Base-by-base conservation (phyloP, 2,329 filamentous ascomycete species). In the Pseudogymnoascus sp. region DNA sequence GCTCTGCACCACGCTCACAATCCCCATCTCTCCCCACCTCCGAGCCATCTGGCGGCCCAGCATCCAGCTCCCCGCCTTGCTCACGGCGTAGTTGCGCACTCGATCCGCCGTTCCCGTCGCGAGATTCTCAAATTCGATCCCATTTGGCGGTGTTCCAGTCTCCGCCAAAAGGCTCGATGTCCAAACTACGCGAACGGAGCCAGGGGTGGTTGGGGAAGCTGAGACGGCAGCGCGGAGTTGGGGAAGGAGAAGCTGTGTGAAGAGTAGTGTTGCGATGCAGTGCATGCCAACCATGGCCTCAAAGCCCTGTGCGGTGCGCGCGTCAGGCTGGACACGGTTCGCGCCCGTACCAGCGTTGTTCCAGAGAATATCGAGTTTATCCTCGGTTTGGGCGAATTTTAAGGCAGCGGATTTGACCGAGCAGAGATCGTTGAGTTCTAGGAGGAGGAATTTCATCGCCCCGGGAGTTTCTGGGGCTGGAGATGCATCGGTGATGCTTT, bases 211-310 rank as follows among this genome's bases (percentile, higher is more conserved):
- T 21, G 62, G 12, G 6, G 63, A 36, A 2, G 10, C 18, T 31
- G 62, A 31, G 4, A 64, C 62, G 11, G 66, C 60, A 2, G 14
- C n/a, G 10, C 21, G n/a, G 2, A 85, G 70, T 0, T 74, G 68
- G 0, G 75, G 71, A 21, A 78, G 78, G 14, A 85, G 74, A 10
- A 69, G 64, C 12, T 69, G 59, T 0, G 67, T 69, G 16, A 71
- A 67, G 1, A 70, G 64, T 3, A 66, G 57, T 1, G 63, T 34
- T 3, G 60, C 67, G 4, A 71, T 37, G 29, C 64, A 67, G 54
- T 70, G 67, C 0, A 62, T 64, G 4, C 65, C 66, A 1, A 69
- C 39, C 14, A 59, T 37, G 7, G 62, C 8, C 16, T 70, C 67
- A 47, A 65, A 39, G 8, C 63, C 65, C 63, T 69, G 63, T 4